A percentile compares a stretch with the other conserved stretches of the same genome.
Conservation (phyloP, 305 asterid genomes). For the Lippia alba region DNA sequence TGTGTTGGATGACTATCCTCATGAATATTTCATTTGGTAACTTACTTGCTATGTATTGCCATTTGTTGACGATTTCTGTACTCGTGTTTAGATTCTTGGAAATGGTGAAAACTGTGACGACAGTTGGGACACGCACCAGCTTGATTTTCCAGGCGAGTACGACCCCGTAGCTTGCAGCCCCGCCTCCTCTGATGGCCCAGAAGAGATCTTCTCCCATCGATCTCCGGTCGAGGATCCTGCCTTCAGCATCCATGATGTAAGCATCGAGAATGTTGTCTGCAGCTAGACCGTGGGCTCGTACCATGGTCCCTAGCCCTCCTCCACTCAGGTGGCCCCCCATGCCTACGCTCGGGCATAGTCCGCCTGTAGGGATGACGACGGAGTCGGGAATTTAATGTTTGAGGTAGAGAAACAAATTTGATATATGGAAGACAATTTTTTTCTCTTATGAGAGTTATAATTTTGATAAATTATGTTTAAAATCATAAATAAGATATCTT, state of each 20-base stretch:
- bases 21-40: constrained; percentile 44
- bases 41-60: constrained; percentile 41
- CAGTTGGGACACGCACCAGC: constrained; percentile 42
- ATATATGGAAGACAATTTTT: no score
- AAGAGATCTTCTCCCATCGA: constrained; percentile 48
- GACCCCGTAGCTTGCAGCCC: constrained; percentile 51
- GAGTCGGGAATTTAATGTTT: no score
- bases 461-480: no score
- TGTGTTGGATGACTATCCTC: constrained; percentile 41
- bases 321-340: constrained; percentile 54
- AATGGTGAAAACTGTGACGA: constrained; percentile 43
- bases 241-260: constrained; percentile 38
- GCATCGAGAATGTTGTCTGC: constrained; percentile 48
- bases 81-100: constrained; percentile 27
- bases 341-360: constrained; percentile 49
- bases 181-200: constrained; percentile 58
- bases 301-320: constrained; percentile 50
- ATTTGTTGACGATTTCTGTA: constrained; percentile 30
- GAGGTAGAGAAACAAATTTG: no score
- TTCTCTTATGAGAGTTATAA: no score
- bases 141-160: constrained; percentile 48
- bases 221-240: constrained; percentile 37
- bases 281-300: constrained; percentile 47
- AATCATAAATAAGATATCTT: no score
- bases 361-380: neutral